Evolutionary conservation across 768 basidiomycete species (phyloP).

Genomic region (Suillus subalutaceus): DNA sequence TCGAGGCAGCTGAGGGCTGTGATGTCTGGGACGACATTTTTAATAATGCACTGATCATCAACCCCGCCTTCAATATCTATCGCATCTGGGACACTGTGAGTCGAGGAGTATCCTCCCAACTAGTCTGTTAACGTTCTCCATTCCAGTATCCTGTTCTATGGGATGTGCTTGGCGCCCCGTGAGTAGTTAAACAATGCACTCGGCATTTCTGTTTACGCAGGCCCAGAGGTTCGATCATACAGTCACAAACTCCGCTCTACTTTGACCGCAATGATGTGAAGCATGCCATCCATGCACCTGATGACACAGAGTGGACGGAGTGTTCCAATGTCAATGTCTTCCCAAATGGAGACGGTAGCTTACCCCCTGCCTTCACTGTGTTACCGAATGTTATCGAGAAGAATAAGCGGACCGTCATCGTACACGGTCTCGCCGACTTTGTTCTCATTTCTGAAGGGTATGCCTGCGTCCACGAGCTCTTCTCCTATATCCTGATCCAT

Average conservation of each 20-base stretch:
- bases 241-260: slow-evolving; percentile 66
- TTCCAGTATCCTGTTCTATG: slow-evolving; percentile 62
- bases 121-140: slow-evolving; percentile 4
- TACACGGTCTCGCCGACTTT: slow-evolving; percentile 76
- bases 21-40: slow-evolving; percentile 72
- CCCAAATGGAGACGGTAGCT: slow-evolving; percentile 59
- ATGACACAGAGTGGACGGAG: slow-evolving; percentile 60
- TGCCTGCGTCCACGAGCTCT: not conserved
- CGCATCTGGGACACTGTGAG: slow-evolving; percentile 70
- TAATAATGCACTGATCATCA: slow-evolving; percentile 58
- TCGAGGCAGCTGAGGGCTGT: slow-evolving; percentile 51
- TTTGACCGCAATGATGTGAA: slow-evolving; percentile 71
- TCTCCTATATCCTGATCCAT: not conserved
- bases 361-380: slow-evolving; percentile 64
- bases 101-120: not conserved
- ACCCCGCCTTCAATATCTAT: slow-evolving; percentile 80
- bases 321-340: slow-evolving; percentile 67
- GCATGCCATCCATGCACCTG: slow-evolving; percentile 68
- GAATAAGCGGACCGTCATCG: slow-evolving; percentile 65
- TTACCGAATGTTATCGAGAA: slow-evolving; percentile 79
- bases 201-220: not conserved
- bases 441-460: slow-evolving; percentile 76
- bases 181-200: slow-evolving; percentile 21
- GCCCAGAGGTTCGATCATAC: slow-evolving; percentile 54
- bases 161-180: slow-evolving; percentile 87